Evolutionary conservation across 2,329 filamentous ascomycete genomes (phyloP).

Genomic region (Ophiostoma pallidulum): DNA sequence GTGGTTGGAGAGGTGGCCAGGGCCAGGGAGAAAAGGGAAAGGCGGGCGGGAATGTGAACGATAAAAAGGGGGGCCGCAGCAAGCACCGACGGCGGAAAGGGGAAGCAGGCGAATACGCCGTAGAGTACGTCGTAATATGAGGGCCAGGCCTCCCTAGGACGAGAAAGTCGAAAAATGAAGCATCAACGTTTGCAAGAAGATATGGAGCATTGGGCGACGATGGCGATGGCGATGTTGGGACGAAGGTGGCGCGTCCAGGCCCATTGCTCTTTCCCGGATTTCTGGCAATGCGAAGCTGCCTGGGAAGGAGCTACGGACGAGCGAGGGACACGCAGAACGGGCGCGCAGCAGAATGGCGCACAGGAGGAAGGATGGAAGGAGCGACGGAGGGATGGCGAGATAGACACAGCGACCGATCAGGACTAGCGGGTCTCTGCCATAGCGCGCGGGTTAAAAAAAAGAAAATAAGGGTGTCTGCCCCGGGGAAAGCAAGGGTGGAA

Average conservation of each 20-base stretch:
- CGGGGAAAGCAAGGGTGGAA: too few species aligned
- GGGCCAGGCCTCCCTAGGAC: too few species aligned
- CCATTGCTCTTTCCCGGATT: neutral
- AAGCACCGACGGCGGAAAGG: neutral
- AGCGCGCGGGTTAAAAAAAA: too few species aligned
- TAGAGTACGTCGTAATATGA: too few species aligned
- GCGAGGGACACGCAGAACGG: neutral
- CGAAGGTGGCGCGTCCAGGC: neutral
- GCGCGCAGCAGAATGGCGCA: neutral
- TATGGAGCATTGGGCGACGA: too few species aligned
- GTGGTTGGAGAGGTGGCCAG: neutral
- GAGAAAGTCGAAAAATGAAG: neutral
- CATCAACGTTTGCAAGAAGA: conserved; percentile 2
- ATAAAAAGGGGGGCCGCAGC: conserved; percentile 4
- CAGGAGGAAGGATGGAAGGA: neutral
- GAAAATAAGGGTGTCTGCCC: too few species aligned
- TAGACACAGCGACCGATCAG: conserved; percentile 6
- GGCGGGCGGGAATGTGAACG: conserved; percentile 3
- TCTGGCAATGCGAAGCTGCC: neutral
- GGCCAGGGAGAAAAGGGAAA: conserved; percentile 2
- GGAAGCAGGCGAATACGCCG: too few species aligned
- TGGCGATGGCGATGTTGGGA: neutral
- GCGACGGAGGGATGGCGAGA: neutral
- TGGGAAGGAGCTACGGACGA: neutral
- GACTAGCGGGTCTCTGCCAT: conserved; percentile 11